These are phyloP conservation scores for Trichoderma afroharzianum DNA, from an alignment of 2,329 filamentous ascomycete genomes.

Conservation along the genomic window DNA sequence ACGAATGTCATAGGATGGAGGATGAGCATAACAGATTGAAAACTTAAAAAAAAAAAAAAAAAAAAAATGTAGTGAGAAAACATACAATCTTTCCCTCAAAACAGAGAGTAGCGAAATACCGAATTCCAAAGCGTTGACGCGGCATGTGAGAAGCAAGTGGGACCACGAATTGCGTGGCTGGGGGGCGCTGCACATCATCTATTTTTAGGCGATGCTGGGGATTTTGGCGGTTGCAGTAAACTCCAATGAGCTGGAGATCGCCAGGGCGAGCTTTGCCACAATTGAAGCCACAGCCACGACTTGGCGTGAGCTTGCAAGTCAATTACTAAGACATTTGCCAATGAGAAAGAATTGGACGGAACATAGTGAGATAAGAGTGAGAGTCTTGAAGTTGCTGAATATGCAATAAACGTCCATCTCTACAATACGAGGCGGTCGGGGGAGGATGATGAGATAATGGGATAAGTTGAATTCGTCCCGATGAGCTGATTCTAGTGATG, in stretches of 20 bases:
- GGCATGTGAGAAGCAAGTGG: constrained; percentile 7
- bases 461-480: not conserved
- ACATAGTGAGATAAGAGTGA: not conserved
- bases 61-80: too few species aligned
- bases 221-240: not conserved
- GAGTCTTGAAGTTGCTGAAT: not conserved
- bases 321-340: not conserved
- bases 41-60: too few species aligned
- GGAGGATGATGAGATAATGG: not conserved
- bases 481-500: not conserved
- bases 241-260: not conserved
- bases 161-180: constrained; percentile 6
- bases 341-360: not conserved
- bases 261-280: not conserved
- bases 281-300: not conserved
- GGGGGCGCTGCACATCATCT: not conserved
- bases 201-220: not conserved
- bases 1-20: not conserved
- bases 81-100: not conserved
- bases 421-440: not conserved
- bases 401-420: not conserved
- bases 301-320: not conserved
- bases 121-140: constrained; percentile 14
- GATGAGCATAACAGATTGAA: not conserved
- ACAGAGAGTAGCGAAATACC: not conserved